A percentile compares a stretch with the other conserved stretches of the same genome.
phyloP scores from a whole-genome alignment of 2,329 filamentous ascomycete genomes.

The Xylaria sp. region DNA sequence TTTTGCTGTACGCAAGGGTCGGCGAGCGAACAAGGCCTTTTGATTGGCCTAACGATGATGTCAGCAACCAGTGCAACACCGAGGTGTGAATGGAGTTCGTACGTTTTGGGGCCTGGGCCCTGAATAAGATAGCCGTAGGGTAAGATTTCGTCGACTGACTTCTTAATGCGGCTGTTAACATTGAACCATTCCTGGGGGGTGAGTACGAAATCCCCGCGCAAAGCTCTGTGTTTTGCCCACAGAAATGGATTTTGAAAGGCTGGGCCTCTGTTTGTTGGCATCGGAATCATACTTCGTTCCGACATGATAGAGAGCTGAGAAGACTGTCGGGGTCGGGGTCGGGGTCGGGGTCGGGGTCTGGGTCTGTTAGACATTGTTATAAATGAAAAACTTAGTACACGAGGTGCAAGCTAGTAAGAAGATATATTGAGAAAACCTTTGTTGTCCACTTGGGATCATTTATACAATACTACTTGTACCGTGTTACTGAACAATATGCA shows the following conservation, averaged over 20 bases:
- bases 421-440: too few relatives aligned
- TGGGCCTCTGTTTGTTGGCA: neutral
- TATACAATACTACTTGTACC: too few relatives aligned
- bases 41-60: constrained; percentile 21
- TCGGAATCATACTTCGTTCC: neutral
- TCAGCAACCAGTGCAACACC: constrained; percentile 30
- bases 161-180: constrained; percentile 28
- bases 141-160: constrained; percentile 27
- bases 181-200: constrained; percentile 23
- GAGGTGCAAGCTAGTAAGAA: too few relatives aligned
- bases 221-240: neutral
- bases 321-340: neutral
- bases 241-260: too few relatives aligned
- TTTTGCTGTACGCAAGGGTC: constrained; percentile 21
- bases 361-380: too few relatives aligned
- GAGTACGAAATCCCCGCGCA: neutral
- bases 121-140: constrained; percentile 9
- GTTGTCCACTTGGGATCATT: too few relatives aligned
- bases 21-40: constrained; percentile 17
- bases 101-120: constrained; percentile 19
- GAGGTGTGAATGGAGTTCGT: constrained; percentile 27
- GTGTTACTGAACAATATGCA: too few relatives aligned
- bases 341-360: too few relatives aligned
- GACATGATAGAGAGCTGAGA: neutral
- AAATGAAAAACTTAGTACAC: too few relatives aligned